Percentiles rank a stretch among this genome's conserved stretches.
phyloP scores from a whole-genome alignment of 257 asterid genomes.

The Gynochthodes officinalis region DNA sequence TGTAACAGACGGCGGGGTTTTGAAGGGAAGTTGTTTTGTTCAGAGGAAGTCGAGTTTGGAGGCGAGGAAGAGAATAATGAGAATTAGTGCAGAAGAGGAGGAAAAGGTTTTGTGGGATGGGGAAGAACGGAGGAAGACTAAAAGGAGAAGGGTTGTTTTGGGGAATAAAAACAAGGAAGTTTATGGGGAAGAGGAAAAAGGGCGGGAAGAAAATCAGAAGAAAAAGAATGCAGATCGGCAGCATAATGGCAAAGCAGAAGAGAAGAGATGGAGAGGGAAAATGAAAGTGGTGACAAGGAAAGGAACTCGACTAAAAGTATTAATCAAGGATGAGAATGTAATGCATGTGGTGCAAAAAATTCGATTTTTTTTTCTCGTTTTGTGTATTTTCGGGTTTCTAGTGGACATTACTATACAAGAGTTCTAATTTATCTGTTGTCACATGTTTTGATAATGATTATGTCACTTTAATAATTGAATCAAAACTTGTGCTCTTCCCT shows the following conservation, averaged over 20 bases:
- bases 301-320: not conserved
- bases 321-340: slow-evolving; percentile 10
- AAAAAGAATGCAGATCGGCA: slow-evolving; percentile 3
- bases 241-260: not conserved
- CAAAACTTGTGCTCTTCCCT: too few relatives aligned
- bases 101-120: too few relatives aligned
- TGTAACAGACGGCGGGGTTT: not conserved
- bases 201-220: slow-evolving; percentile 4
- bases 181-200: slow-evolving; percentile 11
- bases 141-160: not conserved
- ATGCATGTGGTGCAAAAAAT: not conserved
- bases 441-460: not conserved
- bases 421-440: not conserved
- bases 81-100: not conserved
- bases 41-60: slow-evolving; percentile 1
- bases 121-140: not conserved
- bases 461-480: too few relatives aligned
- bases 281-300: slow-evolving; percentile 9
- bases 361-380: too few relatives aligned
- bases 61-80: slow-evolving; percentile 2
- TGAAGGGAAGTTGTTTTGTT: not conserved
- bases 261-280: slow-evolving; percentile 1
- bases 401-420: too few relatives aligned
- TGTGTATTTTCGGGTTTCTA: too few relatives aligned
- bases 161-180: slow-evolving; percentile 5